Percentiles rank a stretch among this genome's conserved stretches.
Conservation (phyloP, 1,284 basidiomycete genomes). For the Marasmius oreades region DNA sequence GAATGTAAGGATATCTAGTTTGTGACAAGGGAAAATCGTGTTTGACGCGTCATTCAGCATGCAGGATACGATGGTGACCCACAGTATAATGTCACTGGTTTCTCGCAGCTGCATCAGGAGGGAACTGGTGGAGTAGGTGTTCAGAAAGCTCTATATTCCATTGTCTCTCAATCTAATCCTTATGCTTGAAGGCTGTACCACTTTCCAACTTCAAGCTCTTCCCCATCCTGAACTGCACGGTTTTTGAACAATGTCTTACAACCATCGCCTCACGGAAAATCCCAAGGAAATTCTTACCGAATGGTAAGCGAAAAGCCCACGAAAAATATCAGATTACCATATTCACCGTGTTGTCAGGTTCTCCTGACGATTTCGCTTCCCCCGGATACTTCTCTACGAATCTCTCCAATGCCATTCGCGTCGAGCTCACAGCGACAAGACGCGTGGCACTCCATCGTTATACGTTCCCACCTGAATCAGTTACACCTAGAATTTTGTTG, state of each 20-base stretch:
- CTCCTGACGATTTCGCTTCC: slow-evolving; percentile 54
- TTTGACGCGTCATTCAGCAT: slow-evolving; percentile 35
- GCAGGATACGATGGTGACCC: slow-evolving; percentile 57
- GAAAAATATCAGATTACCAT: neutral
- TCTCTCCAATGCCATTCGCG: slow-evolving; percentile 53
- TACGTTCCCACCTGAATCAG: slow-evolving; percentile 40
- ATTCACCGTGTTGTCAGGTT: slow-evolving; percentile 30
- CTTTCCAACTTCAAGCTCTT: slow-evolving; percentile 62
- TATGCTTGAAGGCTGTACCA: slow-evolving; percentile 39
- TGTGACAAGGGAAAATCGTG: neutral
- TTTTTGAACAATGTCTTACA: slow-evolving; percentile 48
- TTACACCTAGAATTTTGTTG: slow-evolving; percentile 45
- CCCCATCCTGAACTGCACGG: slow-evolving; percentile 45
- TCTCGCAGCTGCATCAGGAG: slow-evolving; percentile 60
- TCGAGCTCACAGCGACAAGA: slow-evolving; percentile 56
- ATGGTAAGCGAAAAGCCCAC: slow-evolving; percentile 32
- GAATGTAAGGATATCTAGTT: slow-evolving; percentile 35
- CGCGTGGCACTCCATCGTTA: slow-evolving; percentile 54
- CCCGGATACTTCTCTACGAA: slow-evolving; percentile 65
- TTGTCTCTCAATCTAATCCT: neutral
- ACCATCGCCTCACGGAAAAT: slow-evolving; percentile 42
- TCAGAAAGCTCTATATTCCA: neutral
- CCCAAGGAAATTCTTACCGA: slow-evolving; percentile 36
- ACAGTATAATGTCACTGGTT: slow-evolving; percentile 51
- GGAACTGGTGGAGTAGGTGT: slow-evolving; percentile 53